Evolutionary conservation across 306 rosid genomes (phyloP), one percentile per base, ranked within the genome.

Genomic region (Prunus dulcis): DNA sequence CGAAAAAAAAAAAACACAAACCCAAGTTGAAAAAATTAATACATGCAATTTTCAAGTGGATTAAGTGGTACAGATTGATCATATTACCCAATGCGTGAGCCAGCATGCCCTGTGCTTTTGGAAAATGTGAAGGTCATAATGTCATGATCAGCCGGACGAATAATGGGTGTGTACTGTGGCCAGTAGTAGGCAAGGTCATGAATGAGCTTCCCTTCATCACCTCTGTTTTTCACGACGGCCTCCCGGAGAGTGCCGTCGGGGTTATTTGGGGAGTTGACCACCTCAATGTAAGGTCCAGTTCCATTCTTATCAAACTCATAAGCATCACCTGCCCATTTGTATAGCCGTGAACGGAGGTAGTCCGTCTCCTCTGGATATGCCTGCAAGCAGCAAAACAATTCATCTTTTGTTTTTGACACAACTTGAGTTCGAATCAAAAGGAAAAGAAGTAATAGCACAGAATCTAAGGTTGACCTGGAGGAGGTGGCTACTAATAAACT

Each of bases 51-150:
- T n/a, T 17, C 2, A 51, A 17, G 20, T 51, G 10, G 41, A 34
- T 51, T 20, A 51, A 23, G 2, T 5, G 5, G 27, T 57, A 2
- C 4, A 5, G 19, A 62, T 7, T 1, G 19, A 30, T 34, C 41
- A 19, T 38, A 82, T 79, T 3, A 93, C 98, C 98, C 98, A 6
- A 94, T 81, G 20, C 98, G 93, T 2, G 97, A 94, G 45, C 96
- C 97, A 15, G 91, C 98, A 77, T 94, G 97, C 6, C 98, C 98
- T 0, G 96, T 91, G 87, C 93, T 84, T 73, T 94, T 94, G 72
- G 98, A 94, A 61, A 87, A 86, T 23, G 98, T 94, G 81, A 94
- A 91, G 63, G 82, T 75, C 94, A 89, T 88, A n/a, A 94, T 19
- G 74, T 91, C 93, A 58, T 87, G 80, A 20, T 89, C 84, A 43